Base-by-base conservation (phyloP, 306 rosid species). In the Trifolium pratense region DNA sequence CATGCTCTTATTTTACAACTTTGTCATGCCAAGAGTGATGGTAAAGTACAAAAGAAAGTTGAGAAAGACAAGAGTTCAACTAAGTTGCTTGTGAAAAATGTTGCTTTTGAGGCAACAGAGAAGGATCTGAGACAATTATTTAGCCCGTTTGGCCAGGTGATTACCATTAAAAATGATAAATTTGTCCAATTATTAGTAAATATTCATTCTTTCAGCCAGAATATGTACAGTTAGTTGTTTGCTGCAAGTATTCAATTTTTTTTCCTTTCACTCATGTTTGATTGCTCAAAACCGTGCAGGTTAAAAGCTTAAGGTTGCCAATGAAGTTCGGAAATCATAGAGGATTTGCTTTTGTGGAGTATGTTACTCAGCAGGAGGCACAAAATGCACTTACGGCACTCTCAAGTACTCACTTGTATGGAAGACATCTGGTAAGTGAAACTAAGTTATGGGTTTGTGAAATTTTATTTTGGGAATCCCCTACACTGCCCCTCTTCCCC, bases 101-200 rank as follows among this genome's bases (percentile, higher is more conserved):
- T 91, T 52, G 97, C 99, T 62, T 95, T 95, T 61, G 87, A 91
- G 83, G 97, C 99, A 36, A 88, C 96, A 29, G 84, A 81, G 84
- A 91, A 88, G 86, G 99, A 95, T 42, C 75, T 95, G 76, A 86
- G 96, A 61, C 90, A 87, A 80, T 86, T 95, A 64, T 95, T 95
- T 78, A 84, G 87, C 77, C 91, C 99, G 48, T 95, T 88, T 75
- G 97, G 99, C 79, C 97, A 95, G 99, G 99, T 94, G 67, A 89
- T 75, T 87, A 36, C 63, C 62, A 12, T 73, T 60, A 23, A 55
- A 46, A 55, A 13, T 18, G 10, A 36, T 72, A 34, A 58, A 63
- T 79, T 66, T 21, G 13, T 3, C 32, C 57, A 15, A 17, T 75
- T 42, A 29, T 43, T 16, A 25, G 37, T 31, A 42, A 51, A 70